Base-by-base conservation (phyloP, 2,329 filamentous ascomycete genomes). In the Trematosphaeria pertusa region DNA sequence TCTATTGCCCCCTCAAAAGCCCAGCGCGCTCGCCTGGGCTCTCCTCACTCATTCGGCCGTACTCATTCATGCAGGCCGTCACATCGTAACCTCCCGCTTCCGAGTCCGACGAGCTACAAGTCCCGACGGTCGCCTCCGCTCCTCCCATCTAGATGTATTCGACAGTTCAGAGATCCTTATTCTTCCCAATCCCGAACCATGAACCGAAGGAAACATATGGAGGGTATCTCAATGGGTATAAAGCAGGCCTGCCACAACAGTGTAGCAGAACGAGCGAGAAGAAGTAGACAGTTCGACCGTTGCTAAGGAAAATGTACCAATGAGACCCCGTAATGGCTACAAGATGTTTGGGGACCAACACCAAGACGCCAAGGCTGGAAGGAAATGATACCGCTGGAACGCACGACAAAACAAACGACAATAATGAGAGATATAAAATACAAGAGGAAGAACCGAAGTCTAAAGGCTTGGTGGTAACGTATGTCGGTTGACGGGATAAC, bases 321-420 rank as follows among this genome's bases (percentile, higher is more conserved):
- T 28, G 24, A 19, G 12, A 5, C 5, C 24, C 14, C 17, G 7
- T 22, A 22, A 5, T 10, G 17, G 24, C 36, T 30, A 40, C 21
- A 40, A 44, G 3, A 14, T 20, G 28, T 34, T 15, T 12, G 19
- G 18, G 5, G 18, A 35, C 37, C 30, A 51, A 61, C 57, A 53
- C 61, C 61, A 26, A 40, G 52, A 52, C 59, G 51, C 28, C 39
- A 50, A 46, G 36, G 53, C 56, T 35, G 5, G 28, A 37, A 37
- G 43, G 33, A 44, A 30, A 17, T 37, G 39, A 44, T 51, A 55
- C 43, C 60, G 62, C 58, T 66, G 42, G 50, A 64, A 58, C 51
- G 59, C 58, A 60, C 33, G 53, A 62, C 40, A 52, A 38, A 33
- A 53, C 38, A 48, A 26, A 48, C 34, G 46, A 46, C 44, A 38